Conservation (phyloP, 2,329 filamentous ascomycete species). For the Penicillium rolfsii region DNA sequence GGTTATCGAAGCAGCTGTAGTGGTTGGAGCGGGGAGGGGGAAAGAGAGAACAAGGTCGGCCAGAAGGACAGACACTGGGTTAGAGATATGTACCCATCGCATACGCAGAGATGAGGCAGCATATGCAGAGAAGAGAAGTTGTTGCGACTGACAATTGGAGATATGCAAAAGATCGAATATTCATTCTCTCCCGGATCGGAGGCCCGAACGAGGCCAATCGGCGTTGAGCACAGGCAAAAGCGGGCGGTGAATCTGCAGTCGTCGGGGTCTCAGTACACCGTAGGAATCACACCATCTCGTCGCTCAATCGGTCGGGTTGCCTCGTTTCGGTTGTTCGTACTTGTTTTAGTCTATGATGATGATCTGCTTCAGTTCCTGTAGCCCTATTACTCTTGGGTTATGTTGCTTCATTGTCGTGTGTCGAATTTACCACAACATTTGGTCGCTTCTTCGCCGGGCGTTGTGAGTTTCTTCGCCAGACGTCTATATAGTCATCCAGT, state of each 20-base stretch:
- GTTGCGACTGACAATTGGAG: slow-evolving; percentile 9
- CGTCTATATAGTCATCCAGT: too few species aligned
- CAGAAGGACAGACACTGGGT: slow-evolving; percentile 15
- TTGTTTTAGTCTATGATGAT: not conserved
- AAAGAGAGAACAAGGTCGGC: slow-evolving; percentile 20
- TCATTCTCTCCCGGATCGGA: slow-evolving; percentile 12
- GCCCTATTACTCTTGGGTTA: not conserved
- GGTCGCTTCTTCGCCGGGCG: too few species aligned
- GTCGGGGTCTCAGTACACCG: not conserved
- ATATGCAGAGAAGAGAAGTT: not conserved
- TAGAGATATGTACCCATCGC: slow-evolving; percentile 21
- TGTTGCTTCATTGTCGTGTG: too few species aligned
- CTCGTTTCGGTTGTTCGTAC: not conserved
- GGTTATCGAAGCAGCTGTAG: not conserved
- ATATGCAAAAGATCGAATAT: slow-evolving; percentile 7
- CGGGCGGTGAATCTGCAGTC: slow-evolving; percentile 14
- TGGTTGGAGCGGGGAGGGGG: slow-evolving; percentile 11
- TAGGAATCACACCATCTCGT: not conserved
- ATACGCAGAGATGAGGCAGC: slow-evolving; percentile 7
- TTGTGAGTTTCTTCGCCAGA: too few species aligned
- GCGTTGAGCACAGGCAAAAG: slow-evolving; percentile 5
- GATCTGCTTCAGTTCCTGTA: not conserved
- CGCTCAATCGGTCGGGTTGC: not conserved
- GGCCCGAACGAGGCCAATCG: slow-evolving; percentile 14
- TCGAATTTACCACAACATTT: too few species aligned